A percentile compares a stretch with the other conserved stretches of the same genome.
These are phyloP conservation scores for Pulicaria dysenterica DNA, from an alignment of 129 eudicot species.

Conservation along the genomic window DNA sequence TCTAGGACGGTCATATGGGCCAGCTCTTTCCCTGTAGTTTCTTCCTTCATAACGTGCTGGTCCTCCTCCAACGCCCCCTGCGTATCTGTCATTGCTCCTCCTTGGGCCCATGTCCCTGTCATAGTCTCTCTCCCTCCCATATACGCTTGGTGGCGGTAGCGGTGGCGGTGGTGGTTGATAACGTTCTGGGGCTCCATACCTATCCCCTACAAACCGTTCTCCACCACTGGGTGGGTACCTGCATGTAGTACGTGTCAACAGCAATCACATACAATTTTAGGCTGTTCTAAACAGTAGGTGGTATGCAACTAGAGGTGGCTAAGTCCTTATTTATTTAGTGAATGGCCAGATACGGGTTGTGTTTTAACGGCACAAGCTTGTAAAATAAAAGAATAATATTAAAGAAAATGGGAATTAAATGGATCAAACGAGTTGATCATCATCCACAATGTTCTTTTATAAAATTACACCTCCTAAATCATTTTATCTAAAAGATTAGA, in stretches of 20 bases:
- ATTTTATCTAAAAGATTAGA: too few relatives aligned
- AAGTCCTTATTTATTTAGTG: not conserved
- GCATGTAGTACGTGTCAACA: not conserved
- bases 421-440: too few relatives aligned
- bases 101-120: constrained; percentile 71
- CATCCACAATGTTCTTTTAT: too few relatives aligned
- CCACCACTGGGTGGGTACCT: constrained; percentile 72
- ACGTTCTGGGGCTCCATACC: constrained; percentile 71
- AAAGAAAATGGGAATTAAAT: too few relatives aligned
- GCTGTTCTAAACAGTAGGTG: too few relatives aligned
- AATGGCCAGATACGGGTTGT: too few relatives aligned
- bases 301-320: not conserved
- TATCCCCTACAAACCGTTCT: constrained; percentile 68
- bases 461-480: too few relatives aligned
- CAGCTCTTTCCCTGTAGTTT: constrained; percentile 81
- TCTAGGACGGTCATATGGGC: constrained; percentile 89
- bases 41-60: constrained; percentile 81
- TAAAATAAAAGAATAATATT: too few relatives aligned
- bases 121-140: constrained; percentile 77
- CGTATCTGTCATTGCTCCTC: constrained; percentile 73
- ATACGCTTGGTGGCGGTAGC: constrained; percentile 48
- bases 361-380: too few relatives aligned
- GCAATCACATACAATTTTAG: too few relatives aligned
- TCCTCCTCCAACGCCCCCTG: constrained; percentile 72
- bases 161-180: constrained; percentile 39